phyloP scores from a whole-genome alignment of 192 early-diverging fungal species.

The Coemansia sp. region DNA sequence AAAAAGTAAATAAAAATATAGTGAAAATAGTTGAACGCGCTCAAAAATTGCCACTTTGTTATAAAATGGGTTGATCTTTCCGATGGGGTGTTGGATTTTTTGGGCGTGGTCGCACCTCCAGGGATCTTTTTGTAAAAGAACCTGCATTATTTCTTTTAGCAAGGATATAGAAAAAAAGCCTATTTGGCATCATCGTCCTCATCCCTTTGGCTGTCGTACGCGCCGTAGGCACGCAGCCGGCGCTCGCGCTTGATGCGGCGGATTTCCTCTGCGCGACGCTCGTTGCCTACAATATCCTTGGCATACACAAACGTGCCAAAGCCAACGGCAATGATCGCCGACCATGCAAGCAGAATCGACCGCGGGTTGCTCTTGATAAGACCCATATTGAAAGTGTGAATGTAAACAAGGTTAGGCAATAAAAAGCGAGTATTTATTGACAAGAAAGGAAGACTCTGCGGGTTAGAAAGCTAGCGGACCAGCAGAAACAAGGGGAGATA shows the following conservation, averaged over 20 bases:
- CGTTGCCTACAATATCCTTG: conserved; percentile 46
- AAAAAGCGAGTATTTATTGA: background rate
- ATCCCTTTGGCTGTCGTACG: conserved; percentile 16
- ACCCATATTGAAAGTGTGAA: conserved; percentile 16
- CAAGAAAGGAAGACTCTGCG: too few relatives aligned
- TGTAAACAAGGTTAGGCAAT: background rate
- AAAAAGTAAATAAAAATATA: conserved; percentile 7
- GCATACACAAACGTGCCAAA: conserved; percentile 37
- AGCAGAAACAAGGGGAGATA: background rate
- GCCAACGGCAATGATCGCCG: conserved; percentile 34
- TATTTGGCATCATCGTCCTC: conserved; percentile 1
- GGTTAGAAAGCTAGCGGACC: too few relatives aligned
- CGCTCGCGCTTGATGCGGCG: conserved; percentile 48
- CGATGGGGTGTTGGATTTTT: too few relatives aligned
- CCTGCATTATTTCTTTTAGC: background rate
- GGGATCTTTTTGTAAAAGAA: background rate
- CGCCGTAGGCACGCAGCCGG: conserved; percentile 23
- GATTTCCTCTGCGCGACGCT: conserved; percentile 44
- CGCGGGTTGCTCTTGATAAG: conserved; percentile 46
- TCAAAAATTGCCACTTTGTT: too few relatives aligned
- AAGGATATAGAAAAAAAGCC: conserved; percentile 9
- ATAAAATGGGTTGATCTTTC: too few relatives aligned
- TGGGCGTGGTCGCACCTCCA: too few relatives aligned
- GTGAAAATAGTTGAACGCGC: background rate
- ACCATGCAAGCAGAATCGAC: conserved; percentile 42